A percentile compares a stretch with the other conserved stretches of the same genome.
These are phyloP conservation scores for Baudoinia panamericana DNA, from an alignment of 495 filamentous ascomycete genomes.

Conservation along the genomic window DNA sequence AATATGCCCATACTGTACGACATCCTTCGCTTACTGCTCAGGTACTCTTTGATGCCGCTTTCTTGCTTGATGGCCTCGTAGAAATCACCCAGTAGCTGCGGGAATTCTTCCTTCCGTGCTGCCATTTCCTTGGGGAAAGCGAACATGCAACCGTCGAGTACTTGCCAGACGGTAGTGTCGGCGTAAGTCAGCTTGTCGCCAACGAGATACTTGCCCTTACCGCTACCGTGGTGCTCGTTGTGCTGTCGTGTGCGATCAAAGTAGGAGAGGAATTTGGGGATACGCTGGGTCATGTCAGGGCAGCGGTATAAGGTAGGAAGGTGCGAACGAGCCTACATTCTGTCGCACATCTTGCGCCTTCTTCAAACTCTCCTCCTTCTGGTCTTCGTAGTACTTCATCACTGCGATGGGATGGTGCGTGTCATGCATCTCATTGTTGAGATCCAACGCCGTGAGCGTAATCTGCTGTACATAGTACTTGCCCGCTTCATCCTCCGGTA, in stretches of 20 bases:
- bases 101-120: constrained; percentile 35
- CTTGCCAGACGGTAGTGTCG: constrained; percentile 56
- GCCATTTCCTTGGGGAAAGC: constrained; percentile 51
- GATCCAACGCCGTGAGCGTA: constrained; percentile 53
- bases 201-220: constrained; percentile 45
- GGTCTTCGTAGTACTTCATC: constrained; percentile 50
- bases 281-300: too few relatives aligned
- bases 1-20: constrained; percentile 46
- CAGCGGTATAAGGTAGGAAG: too few relatives aligned
- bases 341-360: constrained; percentile 25
- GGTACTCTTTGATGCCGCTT: constrained; percentile 44
- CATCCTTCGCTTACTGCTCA: constrained; percentile 43
- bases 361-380: constrained; percentile 45
- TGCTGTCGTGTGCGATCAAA: constrained; percentile 47
- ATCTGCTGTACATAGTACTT: constrained; percentile 43
- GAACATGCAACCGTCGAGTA: constrained; percentile 40
- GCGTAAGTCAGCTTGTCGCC: constrained; percentile 47
- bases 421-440: constrained; percentile 54
- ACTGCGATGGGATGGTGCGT: constrained; percentile 50
- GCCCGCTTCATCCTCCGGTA: constrained; percentile 31
- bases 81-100: constrained; percentile 38
- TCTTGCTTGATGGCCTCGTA: constrained; percentile 42
- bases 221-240: constrained; percentile 33
- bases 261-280: constrained; percentile 54
- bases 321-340: too few relatives aligned